These are phyloP conservation scores for Malassezia nana DNA, from an alignment of 1,284 basidiomycete genomes.

Conservation along the genomic window DNA sequence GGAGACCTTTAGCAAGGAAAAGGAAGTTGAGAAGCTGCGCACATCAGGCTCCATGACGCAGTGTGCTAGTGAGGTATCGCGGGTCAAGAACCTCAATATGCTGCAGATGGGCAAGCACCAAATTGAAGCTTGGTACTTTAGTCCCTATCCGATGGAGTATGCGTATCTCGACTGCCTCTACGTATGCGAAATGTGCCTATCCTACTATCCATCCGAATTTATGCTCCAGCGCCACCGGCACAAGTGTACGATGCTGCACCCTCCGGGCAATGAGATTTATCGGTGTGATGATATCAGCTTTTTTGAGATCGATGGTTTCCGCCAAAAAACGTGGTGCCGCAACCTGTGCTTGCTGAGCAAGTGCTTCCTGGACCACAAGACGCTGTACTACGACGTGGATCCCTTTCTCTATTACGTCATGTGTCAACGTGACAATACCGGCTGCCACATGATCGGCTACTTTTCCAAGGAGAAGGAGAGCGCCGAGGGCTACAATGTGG, in stretches of 20 bases:
- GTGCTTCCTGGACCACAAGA: constrained; percentile 98
- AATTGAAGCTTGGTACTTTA: constrained; percentile 99
- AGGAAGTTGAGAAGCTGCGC: constrained; percentile 95
- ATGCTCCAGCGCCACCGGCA: constrained; percentile 61
- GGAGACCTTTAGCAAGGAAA: constrained; percentile 67
- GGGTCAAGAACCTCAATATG: constrained; percentile 95
- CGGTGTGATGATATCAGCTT: constrained; percentile 91
- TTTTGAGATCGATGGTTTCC: constrained; percentile 95
- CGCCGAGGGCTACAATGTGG: constrained; percentile 95
- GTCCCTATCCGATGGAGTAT: constrained; percentile 94
- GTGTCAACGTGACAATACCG: constrained; percentile 75
- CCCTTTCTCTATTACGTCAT: constrained; percentile 99
- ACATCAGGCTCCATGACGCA: constrained; percentile 99
- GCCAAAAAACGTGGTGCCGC: constrained; percentile 91
- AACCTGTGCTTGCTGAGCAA: constrained; percentile 93
- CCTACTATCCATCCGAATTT: constrained; percentile 36
- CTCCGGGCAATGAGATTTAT: constrained; percentile 98
- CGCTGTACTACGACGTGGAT: constrained; percentile 97
- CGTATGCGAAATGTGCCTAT: constrained; percentile 89
- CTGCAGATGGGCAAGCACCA: constrained; percentile 92
- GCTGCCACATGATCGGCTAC: constrained; percentile 92
- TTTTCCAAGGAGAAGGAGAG: constrained; percentile 99
- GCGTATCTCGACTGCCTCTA: constrained; percentile 88
- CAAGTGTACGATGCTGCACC: constrained; percentile 86
- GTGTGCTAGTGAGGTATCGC: constrained; percentile 87